Evolutionary conservation across 305 asterid species (phyloP), one percentile per base, ranked within the genome.

Genomic region (Lippia alba): DNA sequence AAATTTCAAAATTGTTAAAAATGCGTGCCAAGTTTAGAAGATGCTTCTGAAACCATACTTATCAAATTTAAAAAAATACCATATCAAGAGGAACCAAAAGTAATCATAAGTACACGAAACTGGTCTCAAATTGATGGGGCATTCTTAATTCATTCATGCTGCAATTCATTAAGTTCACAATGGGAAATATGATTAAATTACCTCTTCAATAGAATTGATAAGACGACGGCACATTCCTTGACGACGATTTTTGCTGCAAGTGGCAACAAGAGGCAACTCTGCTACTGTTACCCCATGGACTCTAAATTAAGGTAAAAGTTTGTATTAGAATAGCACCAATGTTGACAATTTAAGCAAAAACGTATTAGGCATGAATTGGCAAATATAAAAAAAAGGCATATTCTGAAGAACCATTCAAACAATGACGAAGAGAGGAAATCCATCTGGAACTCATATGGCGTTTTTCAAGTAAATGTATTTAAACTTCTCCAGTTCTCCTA

Each of bases 141-240:
- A 34, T 24, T 24, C 33, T 36, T 19, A 56, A 19, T 11, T 44
- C 34, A 4, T 18, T 32, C 34, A 18, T 4, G 18, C 32, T 56
- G 49, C 24, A 69, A 39, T 34, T 70, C 12, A 74, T 18, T 55
- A 18, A 64, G 71, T 67, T 45, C 49, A 63, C 3, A 58, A 67
- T 15, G 69, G 46, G 33, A 49, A 39, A 41, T 14, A 33, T 6
- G 24, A 50, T 50, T 34, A 75, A 30, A 50, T 74, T 82, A 94
- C 99, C 96, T 79, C 86, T 86, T 91, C 96, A 51, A 91, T 81
- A 15, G 94, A 81, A 79, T 79, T 82, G 76, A 94, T 78, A 44
- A 94, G 88, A 66, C 86, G 95, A 72, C 96, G 92, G 73, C 97
- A 94, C 96, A 94, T 80, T 78, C 99, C 99, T 74, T 83, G 96